Conservation (phyloP, 2,329 filamentous ascomycete species). For the Elsinoe necatrix region DNA sequence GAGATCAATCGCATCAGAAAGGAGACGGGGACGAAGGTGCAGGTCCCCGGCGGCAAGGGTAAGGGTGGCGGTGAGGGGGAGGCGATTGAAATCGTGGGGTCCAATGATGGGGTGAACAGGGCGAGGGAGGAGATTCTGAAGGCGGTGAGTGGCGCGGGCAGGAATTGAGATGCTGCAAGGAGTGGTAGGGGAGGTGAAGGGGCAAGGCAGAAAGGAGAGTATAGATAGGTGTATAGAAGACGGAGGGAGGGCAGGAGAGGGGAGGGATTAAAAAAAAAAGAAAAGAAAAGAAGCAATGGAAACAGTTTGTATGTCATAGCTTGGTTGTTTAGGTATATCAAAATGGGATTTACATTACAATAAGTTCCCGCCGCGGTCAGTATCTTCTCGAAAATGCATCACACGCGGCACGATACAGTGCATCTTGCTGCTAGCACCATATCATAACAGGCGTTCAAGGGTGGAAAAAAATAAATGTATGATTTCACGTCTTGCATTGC, state of each 20-base stretch:
- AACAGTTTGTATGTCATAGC: conserved; percentile 9
- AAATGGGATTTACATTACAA: not conserved
- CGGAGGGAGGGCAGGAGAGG: too few species aligned
- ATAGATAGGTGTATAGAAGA: too few species aligned
- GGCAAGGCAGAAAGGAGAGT: too few species aligned
- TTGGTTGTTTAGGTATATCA: conserved; percentile 12
- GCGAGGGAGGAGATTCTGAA: conserved; percentile 84
- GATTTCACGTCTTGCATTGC: conserved; percentile 1
- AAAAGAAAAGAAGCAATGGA: not conserved
- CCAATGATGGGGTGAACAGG: conserved; percentile 69
- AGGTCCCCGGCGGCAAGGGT: conserved; percentile 60
- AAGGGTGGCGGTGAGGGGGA: conserved; percentile 63
- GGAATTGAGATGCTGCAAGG: too few species aligned
- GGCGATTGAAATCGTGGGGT: conserved; percentile 83
- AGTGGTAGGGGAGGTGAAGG: too few species aligned
- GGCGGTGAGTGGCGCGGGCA: conserved; percentile 50
- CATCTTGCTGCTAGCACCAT: too few species aligned
- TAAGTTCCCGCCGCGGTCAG: not conserved
- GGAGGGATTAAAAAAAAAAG: too few species aligned
- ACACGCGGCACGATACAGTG: too few species aligned
- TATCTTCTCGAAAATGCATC: not conserved
- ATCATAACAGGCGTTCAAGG: too few species aligned
- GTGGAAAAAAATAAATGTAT: too few species aligned
- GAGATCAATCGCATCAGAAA: conserved; percentile 91
- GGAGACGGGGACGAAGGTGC: conserved; percentile 87